Base-by-base conservation (phyloP, 1,139 yeast species). In the Maudiozyma humilis region DNA sequence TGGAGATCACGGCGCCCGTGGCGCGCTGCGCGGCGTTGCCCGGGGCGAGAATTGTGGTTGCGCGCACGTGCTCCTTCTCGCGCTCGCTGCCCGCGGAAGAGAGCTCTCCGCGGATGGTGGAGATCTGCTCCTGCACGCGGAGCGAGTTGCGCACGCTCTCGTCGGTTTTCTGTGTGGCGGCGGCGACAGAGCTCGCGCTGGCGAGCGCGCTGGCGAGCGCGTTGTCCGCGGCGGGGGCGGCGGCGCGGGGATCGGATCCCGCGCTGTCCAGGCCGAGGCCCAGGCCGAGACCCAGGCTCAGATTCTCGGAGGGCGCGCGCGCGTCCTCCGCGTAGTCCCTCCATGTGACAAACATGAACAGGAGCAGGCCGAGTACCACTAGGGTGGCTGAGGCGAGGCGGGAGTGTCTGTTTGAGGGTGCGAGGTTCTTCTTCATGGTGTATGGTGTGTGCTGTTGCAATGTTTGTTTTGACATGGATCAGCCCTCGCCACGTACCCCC, bases 61-160 rank as follows among this genome's bases (percentile, higher is more conserved):
- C 16, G 8, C 8, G 8, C 27, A 23, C 27, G 27, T 6, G 33
- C 33, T 31, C 15, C 33, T 31, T 6, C 8, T 36, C 23, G 39
- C 27, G 3, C 32, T 36, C 31, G n/a, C 29, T 35, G 8, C 25
- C 27, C 34, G 32, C 37, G 14, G 32, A 4, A 17, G 42, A 42
- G 13, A 51, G 38, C 37, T 48, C 51, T 18, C 43, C 41, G 37
- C 44, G 41, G 8, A 51, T 45, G 6, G 54, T 46, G 2, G 50
- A 46, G n/a, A 51, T 46, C 42, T 49, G 49, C 38, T 51, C 47
- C 36, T 49, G 36, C 1, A 51, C 54, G 19, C 37, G 49, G 5
- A 42, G 34, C 10, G 47, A 47, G 39, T 50, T 50, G 14, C 44
- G 27, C 30, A 44, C 36, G 3, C 19, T 39, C 38, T 48, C 51